Percentiles rank a stretch among this genome's conserved stretches.
Evolutionary conservation across 2,329 filamentous ascomycete species (phyloP).

Genomic region (Aureobasidium sp.): DNA sequence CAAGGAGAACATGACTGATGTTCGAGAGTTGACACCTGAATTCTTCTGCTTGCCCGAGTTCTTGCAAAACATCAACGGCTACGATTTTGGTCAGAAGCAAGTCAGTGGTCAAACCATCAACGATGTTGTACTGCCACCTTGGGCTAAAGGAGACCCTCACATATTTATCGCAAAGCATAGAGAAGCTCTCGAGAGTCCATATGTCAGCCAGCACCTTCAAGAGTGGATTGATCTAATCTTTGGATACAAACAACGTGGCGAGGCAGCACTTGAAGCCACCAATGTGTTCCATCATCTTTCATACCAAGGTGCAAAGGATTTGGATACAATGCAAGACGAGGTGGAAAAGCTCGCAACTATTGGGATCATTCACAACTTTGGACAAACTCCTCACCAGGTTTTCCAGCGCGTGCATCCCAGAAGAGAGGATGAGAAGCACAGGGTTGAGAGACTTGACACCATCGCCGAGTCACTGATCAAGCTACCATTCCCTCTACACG

Average conservation of each 20-base stretch:
- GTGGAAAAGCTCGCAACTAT: constrained; percentile 83
- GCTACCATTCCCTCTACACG: constrained; percentile 68
- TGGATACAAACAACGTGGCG: constrained; percentile 86
- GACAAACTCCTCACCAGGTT: constrained; percentile 92
- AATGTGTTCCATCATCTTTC: constrained; percentile 97
- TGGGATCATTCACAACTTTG: constrained; percentile 96
- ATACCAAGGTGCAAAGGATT: constrained; percentile 85
- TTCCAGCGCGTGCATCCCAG: constrained; percentile 74
- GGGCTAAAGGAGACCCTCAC: constrained; percentile 92
- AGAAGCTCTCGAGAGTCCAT: constrained; percentile 89
- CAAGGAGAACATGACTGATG: constrained; percentile 82
- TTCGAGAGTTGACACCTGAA: constrained; percentile 89
- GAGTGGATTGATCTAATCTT: constrained; percentile 96
- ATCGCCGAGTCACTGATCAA: constrained; percentile 68
- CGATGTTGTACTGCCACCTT: constrained; percentile 81
- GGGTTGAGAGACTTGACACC: constrained; percentile 64
- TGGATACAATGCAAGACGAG: constrained; percentile 84
- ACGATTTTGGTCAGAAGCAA: constrained; percentile 86
- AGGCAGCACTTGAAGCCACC: constrained; percentile 80
- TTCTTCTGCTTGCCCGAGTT: constrained; percentile 98
- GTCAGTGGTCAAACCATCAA: constrained; percentile 74
- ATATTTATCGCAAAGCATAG: constrained; percentile 94
- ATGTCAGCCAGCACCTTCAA: constrained; percentile 83
- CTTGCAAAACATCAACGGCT: constrained; percentile 84
- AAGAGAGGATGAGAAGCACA: constrained; percentile 57